Evolutionary conservation across 2,329 filamentous ascomycete genomes (phyloP).

Genomic region (Aspergillus calidoustus): DNA sequence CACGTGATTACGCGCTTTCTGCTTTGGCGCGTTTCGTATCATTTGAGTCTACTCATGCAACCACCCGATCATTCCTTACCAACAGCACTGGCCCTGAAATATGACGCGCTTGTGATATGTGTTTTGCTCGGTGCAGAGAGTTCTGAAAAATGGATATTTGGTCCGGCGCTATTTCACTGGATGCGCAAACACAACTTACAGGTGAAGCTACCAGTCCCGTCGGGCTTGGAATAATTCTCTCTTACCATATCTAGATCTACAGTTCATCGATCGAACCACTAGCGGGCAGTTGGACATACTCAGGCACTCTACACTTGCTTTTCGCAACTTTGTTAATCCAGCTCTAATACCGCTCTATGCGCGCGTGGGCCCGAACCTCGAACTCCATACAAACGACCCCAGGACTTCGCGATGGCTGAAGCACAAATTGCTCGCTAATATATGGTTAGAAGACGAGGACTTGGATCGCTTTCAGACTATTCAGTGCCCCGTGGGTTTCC

Average conservation of each 20-base stretch:
- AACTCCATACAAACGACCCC: constrained; percentile 41
- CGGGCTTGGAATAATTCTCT: constrained; percentile 3
- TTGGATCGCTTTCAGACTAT: constrained; percentile 33
- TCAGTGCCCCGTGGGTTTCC: constrained; percentile 46
- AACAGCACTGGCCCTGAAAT: constrained; percentile 2
- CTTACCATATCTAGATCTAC: constrained; percentile 35
- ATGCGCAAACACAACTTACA: constrained; percentile 34
- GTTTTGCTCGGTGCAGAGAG: constrained; percentile 12
- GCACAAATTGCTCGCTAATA: constrained; percentile 38
- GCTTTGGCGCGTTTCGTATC: constrained; percentile 9
- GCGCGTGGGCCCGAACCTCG: constrained; percentile 45
- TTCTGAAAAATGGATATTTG: constrained; percentile 42
- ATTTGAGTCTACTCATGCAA: neutral
- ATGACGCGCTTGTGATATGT: constrained; percentile 17
- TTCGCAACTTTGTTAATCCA: constrained; percentile 46
- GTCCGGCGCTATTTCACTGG: constrained; percentile 40
- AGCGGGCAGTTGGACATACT: constrained; percentile 39
- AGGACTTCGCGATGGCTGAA: constrained; percentile 46
- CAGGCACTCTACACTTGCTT: constrained; percentile 37
- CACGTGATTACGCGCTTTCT: constrained; percentile 16
- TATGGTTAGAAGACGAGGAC: constrained; percentile 42
- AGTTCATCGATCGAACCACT: constrained; percentile 39
- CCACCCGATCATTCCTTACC: neutral
- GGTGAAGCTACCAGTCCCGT: constrained; percentile 26
- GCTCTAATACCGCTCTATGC: constrained; percentile 46